These are phyloP conservation scores for Annulohypoxylon nitens DNA, from an alignment of 495 filamentous ascomycete genomes.

Conservation along the genomic window DNA sequence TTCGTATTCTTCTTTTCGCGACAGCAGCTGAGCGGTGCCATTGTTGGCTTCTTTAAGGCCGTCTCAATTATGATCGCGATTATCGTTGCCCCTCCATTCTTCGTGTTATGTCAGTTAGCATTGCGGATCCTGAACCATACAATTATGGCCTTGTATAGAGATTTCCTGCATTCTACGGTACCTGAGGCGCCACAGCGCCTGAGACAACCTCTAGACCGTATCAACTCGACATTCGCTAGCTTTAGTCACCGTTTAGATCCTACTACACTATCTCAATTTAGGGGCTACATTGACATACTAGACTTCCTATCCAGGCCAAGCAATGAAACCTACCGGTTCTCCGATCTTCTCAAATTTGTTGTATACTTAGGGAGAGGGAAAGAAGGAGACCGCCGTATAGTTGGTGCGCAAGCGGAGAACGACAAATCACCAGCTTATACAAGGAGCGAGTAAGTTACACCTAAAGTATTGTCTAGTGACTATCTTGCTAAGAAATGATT, in stretches of 20 bases:
- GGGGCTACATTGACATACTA: background rate
- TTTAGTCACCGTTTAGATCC: background rate
- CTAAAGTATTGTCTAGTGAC: background rate
- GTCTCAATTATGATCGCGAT: slow-evolving; percentile 25
- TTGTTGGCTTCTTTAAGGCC: slow-evolving; percentile 25
- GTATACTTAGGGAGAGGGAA: slow-evolving; percentile 23
- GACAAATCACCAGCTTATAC: background rate
- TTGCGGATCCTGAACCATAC: background rate
- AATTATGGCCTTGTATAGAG: slow-evolving; percentile 17
- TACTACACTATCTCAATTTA: background rate
- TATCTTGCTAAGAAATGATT: background rate
- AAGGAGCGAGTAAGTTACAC: slow-evolving; percentile 3
- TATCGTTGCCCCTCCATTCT: slow-evolving; percentile 18
- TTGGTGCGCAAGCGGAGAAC: background rate
- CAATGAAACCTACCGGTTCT: slow-evolving; percentile 16
- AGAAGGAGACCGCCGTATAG: background rate
- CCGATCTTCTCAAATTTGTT: slow-evolving; percentile 15
- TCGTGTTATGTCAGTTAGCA: slow-evolving; percentile 3
- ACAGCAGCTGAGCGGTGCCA: slow-evolving; percentile 22
- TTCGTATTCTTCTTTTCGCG: slow-evolving; percentile 36
- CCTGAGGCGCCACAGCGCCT: slow-evolving; percentile 9
- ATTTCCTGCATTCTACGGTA: background rate
- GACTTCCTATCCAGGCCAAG: slow-evolving; percentile 19
- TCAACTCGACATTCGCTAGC: slow-evolving; percentile 3
- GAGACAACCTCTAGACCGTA: slow-evolving; percentile 3